Percentiles rank a stretch among this genome's conserved stretches.
phyloP scores from a whole-genome alignment of 306 rosid species.

The Vigna mungo region DNA sequence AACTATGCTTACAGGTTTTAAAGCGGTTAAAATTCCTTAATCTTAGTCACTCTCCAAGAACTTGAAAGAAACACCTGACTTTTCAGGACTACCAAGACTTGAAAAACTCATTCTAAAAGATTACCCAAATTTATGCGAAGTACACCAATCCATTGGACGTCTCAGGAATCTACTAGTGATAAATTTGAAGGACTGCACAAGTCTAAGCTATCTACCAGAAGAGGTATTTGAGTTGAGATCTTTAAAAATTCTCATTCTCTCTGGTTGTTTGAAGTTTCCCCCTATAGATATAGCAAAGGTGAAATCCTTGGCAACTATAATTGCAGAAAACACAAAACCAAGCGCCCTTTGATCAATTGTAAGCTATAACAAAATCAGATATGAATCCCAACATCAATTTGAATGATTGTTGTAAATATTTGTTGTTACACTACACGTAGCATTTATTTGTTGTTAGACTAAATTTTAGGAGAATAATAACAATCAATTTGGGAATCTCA shows the following conservation, averaged over 20 bases:
- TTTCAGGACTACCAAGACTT: conserved; percentile 31
- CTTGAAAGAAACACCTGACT: neutral
- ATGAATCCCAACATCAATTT: no score
- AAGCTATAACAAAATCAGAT: neutral
- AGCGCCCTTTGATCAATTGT: conserved; percentile 32
- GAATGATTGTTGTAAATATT: no score
- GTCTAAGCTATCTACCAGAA: conserved; percentile 4
- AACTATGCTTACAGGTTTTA: no score
- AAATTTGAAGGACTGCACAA: conserved; percentile 29
- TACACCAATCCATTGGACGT: conserved; percentile 46
- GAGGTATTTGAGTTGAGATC: conserved; percentile 33
- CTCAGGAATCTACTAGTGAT: neutral
- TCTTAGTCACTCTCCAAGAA: no score
- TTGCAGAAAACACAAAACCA: conserved; percentile 41
- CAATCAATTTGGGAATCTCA: no score
- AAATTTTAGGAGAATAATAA: no score
- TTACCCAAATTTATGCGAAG: conserved; percentile 29
- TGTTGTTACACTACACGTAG: no score
- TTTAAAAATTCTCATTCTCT: conserved; percentile 8
- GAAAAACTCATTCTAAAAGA: conserved; percentile 31
- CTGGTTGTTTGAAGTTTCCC: neutral
- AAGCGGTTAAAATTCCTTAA: no score
- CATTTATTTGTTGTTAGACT: no score
- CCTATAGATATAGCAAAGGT: neutral
- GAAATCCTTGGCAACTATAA: conserved; percentile 37